These are phyloP conservation scores for Ormosia emarginata DNA, from an alignment of 306 rosid species.

Conservation along the genomic window DNA sequence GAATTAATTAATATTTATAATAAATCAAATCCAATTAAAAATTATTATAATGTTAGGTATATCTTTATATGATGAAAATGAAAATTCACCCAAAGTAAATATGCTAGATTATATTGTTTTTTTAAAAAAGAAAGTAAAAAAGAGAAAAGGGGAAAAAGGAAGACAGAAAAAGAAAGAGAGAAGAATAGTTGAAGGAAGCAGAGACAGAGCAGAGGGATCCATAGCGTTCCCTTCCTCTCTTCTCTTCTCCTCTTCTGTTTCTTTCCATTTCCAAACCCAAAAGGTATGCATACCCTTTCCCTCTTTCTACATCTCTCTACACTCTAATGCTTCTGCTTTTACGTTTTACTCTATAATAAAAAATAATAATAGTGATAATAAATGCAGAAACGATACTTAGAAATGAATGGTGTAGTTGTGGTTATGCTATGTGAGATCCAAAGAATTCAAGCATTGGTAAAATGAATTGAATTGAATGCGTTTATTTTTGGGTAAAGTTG, in stretches of 20 bases:
- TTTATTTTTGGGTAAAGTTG: not conserved
- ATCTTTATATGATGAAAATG: no score
- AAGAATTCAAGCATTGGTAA: not conserved
- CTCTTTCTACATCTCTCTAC: not conserved
- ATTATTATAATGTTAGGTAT: no score
- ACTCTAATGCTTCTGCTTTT: not conserved
- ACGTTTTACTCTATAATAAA: not conserved
- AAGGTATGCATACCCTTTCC: not conserved
- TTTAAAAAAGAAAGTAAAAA: not conserved
- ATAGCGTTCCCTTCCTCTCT: not conserved
- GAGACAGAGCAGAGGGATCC: not conserved
- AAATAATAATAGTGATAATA: not conserved
- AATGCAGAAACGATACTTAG: not conserved
- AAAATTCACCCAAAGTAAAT: no score
- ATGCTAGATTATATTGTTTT: not conserved
- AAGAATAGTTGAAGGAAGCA: not conserved
- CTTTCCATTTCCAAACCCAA: not conserved
- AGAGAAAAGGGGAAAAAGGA: not conserved
- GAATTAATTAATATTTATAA: no score
- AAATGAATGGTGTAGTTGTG: not conserved
- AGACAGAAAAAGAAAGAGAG: not conserved
- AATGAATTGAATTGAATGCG: not conserved
- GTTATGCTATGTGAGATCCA: slow-evolving; percentile 5
- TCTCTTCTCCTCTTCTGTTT: not conserved
- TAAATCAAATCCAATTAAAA: no score